phyloP scores from a whole-genome alignment of 371 early-diverging fungal genomes.

The Mucor velutinosus region DNA sequence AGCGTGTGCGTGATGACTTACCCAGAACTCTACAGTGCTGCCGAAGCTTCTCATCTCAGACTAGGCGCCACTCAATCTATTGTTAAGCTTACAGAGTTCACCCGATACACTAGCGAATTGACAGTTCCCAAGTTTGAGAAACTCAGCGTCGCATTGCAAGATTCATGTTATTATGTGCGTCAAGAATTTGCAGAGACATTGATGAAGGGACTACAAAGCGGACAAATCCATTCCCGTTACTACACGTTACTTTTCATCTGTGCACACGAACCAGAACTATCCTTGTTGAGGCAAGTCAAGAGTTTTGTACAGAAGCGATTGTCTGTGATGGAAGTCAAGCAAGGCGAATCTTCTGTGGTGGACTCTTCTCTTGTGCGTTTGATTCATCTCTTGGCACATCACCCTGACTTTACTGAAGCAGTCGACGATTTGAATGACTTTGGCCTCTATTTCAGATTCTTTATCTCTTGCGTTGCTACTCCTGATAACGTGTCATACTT shows the following conservation, averaged over 20 bases:
- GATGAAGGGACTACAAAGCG: conserved; percentile 63
- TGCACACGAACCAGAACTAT: conserved; percentile 86
- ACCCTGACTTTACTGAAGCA: conserved; percentile 83
- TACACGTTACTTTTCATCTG: conserved; percentile 72
- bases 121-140: conserved; percentile 56
- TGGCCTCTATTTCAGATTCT: conserved; percentile 80
- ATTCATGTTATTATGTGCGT: conserved; percentile 85
- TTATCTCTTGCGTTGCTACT: conserved; percentile 73
- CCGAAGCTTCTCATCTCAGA: conserved; percentile 52
- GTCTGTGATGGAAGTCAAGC: conserved; percentile 8
- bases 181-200: conserved; percentile 70
- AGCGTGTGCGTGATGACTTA: neutral
- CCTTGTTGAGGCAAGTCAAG: conserved; percentile 51
- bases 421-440: conserved; percentile 55
- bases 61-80: conserved; percentile 69
- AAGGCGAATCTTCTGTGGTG: conserved; percentile 29
- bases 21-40: conserved; percentile 22
- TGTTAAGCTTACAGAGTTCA: conserved; percentile 65
- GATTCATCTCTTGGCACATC: conserved; percentile 84
- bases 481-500: conserved; percentile 85
- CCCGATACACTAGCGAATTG: conserved; percentile 56
- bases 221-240: conserved; percentile 70
- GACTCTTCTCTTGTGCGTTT: conserved; percentile 73
- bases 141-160: conserved; percentile 69
- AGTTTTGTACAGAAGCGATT: conserved; percentile 39